Base-by-base conservation (phyloP, 2,329 filamentous ascomycete species). In the Chaetothyriales sp. region DNA sequence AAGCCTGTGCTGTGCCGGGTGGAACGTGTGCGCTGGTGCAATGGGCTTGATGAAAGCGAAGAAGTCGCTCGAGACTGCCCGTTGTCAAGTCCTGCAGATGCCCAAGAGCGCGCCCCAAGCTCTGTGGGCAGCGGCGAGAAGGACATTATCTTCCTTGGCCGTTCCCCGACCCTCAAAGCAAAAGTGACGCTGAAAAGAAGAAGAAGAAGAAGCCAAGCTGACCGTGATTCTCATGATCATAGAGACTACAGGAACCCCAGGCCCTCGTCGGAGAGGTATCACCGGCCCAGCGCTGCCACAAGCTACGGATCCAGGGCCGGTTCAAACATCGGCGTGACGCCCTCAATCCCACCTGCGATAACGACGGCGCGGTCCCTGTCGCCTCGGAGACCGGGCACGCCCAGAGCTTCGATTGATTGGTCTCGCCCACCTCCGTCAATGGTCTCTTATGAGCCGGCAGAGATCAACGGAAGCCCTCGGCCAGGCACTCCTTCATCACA, bases 401-500 rank as follows among this genome's bases (percentile, higher is more conserved):
- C 78, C 10, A 66, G 69, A 57, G 52, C 47, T 18, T 57, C 58
- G 10, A 54, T 57, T 2, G 85, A 89, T 54, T 86, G 84, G 66
- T 67, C 76, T 25, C 77, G 85, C 48, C 84, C 85, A 7, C 82
- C 86, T 2, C 78, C 85, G 1, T 78, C 81, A 0, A 80, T 74
- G 57, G 71, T 83, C 20, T 75, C 80, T 3, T 96, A 92, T 66
- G 92, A 96, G 66, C 86, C 88, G 0, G 76, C 82, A 19, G 89
- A 95, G 60, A 69, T 96, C 53, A 90, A 96, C 62, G 92, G 92
- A 47, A 89, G 80, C 55, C 89, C 92, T 5, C 74, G 92, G 52
- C 90, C 92, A 1, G 90, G 90, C 4, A 95, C 90, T 0, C 88
- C 90, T 1, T 88, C 88, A 0, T 90, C 87, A 1, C 77, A 81